Percentiles rank a stretch among this genome's conserved stretches.
These are phyloP conservation scores for Ceratocystis ficicola DNA, from an alignment of 2,329 filamentous ascomycete genomes.

Conservation along the genomic window DNA sequence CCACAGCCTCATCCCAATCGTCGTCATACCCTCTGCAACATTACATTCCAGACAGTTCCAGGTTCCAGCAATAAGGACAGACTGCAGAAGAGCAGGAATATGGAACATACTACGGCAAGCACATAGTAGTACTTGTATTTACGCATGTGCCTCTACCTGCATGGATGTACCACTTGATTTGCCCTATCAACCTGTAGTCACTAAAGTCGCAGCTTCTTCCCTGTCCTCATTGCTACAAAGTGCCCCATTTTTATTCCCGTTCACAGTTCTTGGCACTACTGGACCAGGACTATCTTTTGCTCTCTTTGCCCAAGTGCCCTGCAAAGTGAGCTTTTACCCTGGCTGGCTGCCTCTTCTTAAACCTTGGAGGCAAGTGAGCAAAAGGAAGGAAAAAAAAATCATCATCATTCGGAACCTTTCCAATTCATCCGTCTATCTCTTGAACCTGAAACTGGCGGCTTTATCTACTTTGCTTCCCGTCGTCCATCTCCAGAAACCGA, in stretches of 20 bases:
- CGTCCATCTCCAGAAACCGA: not conserved
- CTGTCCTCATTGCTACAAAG: not conserved
- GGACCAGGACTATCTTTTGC: not conserved
- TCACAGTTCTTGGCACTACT: not conserved
- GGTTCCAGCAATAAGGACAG: not conserved
- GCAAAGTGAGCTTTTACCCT: slow-evolving; percentile 15
- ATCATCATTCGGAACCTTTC: not conserved
- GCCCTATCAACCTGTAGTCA: not conserved
- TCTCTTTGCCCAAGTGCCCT: not conserved
- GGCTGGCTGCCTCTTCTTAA: slow-evolving; percentile 17
- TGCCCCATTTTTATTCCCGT: not conserved
- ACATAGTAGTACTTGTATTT: not conserved
- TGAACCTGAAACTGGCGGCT: not conserved
- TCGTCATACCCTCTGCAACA: slow-evolving; percentile 16
- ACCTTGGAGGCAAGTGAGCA: not conserved
- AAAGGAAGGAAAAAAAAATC: slow-evolving; percentile 15
- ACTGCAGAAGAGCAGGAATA: too few species aligned
- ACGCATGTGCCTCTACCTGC: not conserved
- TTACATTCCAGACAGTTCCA: not conserved
- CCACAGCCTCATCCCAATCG: slow-evolving; percentile 15
- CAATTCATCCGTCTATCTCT: slow-evolving; percentile 12
- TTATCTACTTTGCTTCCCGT: not conserved
- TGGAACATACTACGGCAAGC: not conserved
- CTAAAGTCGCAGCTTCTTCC: slow-evolving; percentile 5
- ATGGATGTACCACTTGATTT: not conserved